Base-by-base conservation (phyloP, 208 protist genomes). In the Trypanosoma cruzi region DNA sequence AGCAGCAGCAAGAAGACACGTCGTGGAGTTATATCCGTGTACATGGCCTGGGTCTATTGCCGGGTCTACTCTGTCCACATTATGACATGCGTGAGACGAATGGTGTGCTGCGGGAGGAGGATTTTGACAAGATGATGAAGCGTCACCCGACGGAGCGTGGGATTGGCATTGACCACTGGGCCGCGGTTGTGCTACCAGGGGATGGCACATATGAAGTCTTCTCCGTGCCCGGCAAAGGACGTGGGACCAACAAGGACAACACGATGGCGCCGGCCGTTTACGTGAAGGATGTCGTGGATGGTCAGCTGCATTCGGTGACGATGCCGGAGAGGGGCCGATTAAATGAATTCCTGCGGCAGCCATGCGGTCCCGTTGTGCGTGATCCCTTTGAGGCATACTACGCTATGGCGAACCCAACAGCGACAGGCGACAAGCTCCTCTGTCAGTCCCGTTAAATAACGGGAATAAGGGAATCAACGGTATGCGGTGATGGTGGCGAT, bases 21-120 rank as follows among this genome's bases (percentile, higher is more conserved):
- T 50, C 64, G 6, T 97, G 91, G 90, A 81, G 61, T 18, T 96
- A 95, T 74, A 94, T 97, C 65, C 91, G 93, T 31, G 86, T 96
- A 6, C 82, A 86, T 58, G 89, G 86, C 24, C 69, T 97, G 46
- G 68, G 76, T 50, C 31, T 96, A 49, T 72, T 97, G 4, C 91
- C 93, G 0, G 91, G 91, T 1, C 56, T 97, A 22, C 37, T 96
- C n/a, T 96, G 93, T 71, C 91, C 93, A 5, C 89, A 96, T 67
- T 82, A 93, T 57, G 90, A 95, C 65, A 49, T 66, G 31, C 83
- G 82, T 14, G 82, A 92, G 68, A 77, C 64, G 52, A 93, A 96
- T 60, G 86, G 86, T 26, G 70, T 92, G n/a, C 75, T 77, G 24
- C 84, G 90, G n/a, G 69, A 79, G 46, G 80, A 79, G 24, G 91